Percentiles rank a stretch among this genome's conserved stretches.
Conservation (phyloP, 2,329 filamentous ascomycete species). For the Fusarium poae region DNA sequence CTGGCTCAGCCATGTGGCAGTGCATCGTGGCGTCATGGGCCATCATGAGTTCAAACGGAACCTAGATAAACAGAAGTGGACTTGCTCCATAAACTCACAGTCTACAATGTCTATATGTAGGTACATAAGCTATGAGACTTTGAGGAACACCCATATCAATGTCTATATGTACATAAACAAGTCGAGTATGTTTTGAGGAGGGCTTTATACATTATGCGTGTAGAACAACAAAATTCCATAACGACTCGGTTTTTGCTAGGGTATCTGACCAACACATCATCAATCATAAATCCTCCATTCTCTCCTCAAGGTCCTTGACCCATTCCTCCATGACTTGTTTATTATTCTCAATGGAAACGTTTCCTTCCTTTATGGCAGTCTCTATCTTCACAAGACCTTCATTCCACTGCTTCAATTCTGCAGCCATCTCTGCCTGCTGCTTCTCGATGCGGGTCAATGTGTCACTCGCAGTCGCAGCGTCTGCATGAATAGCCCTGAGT, state of each 20-base stretch:
- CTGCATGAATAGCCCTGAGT: constrained; percentile 84
- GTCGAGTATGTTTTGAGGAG: background rate
- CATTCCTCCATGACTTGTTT: constrained; percentile 87
- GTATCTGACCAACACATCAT: constrained; percentile 50
- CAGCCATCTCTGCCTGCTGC: constrained; percentile 83
- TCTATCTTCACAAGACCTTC: constrained; percentile 85
- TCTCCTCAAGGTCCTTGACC: constrained; percentile 87
- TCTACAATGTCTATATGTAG: too few species aligned
- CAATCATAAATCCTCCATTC: constrained; percentile 71
- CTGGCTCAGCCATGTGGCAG: constrained; percentile 38
- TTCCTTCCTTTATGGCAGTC: constrained; percentile 76
- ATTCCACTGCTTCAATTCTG: constrained; percentile 88
- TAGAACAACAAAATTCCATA: background rate
- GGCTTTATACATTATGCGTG: background rate
- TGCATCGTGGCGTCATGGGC: background rate
- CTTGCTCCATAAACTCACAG: background rate
- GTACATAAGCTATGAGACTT: too few species aligned
- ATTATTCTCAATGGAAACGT: constrained; percentile 80
- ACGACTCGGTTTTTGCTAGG: constrained; percentile 43
- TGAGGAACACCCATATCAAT: too few species aligned
- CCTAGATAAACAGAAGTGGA: background rate
- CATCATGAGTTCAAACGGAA: background rate
- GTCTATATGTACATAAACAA: too few species aligned
- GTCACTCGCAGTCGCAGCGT: constrained; percentile 84
- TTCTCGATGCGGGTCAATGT: constrained; percentile 82